phyloP scores from a whole-genome alignment of 2,329 filamentous ascomycete genomes.

The Colletotrichum agaves region DNA sequence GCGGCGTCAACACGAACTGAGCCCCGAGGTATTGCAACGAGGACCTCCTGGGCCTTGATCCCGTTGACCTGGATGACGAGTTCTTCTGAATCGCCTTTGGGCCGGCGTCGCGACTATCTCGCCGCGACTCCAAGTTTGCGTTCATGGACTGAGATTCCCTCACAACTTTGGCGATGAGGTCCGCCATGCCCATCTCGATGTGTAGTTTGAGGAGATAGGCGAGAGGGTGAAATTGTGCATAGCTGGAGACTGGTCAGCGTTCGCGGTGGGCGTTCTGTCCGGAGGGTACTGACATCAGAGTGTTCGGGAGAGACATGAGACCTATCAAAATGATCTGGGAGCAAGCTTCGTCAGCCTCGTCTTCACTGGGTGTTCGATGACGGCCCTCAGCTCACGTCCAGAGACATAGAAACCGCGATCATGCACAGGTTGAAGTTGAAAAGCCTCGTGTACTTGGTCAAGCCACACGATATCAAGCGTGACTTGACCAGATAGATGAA shows the following conservation, averaged over 20 bases:
- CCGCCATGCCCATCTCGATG: slow-evolving; percentile 63
- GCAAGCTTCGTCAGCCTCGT: neutral
- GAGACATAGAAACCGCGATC: slow-evolving; percentile 41
- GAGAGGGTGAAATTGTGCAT: slow-evolving; percentile 53
- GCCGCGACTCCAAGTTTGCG: neutral
- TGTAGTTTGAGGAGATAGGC: slow-evolving; percentile 61
- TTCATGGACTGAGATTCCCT: slow-evolving; percentile 46
- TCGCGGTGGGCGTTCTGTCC: accelerated
- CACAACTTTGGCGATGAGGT: slow-evolving; percentile 54
- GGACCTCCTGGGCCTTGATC: neutral
- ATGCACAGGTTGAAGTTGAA: slow-evolving; percentile 47
- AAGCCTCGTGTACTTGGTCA: slow-evolving; percentile 59
- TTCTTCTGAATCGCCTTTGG: neutral
- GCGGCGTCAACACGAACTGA: neutral
- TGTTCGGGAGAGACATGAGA: slow-evolving; percentile 44
- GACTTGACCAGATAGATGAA: slow-evolving; percentile 57
- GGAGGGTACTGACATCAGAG: slow-evolving; percentile 39
- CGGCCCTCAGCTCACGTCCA: slow-evolving; percentile 40
- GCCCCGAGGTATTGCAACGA: neutral
- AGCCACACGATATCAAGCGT: slow-evolving; percentile 57
- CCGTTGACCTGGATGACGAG: neutral
- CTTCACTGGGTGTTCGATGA: neutral
- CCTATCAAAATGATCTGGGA: slow-evolving; percentile 37
- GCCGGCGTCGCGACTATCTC: slow-evolving; percentile 1
- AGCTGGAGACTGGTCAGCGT: slow-evolving; percentile 33